Evolutionary conservation across 2,329 filamentous ascomycete species (phyloP).

Genomic region (Exserohilum turcica): DNA sequence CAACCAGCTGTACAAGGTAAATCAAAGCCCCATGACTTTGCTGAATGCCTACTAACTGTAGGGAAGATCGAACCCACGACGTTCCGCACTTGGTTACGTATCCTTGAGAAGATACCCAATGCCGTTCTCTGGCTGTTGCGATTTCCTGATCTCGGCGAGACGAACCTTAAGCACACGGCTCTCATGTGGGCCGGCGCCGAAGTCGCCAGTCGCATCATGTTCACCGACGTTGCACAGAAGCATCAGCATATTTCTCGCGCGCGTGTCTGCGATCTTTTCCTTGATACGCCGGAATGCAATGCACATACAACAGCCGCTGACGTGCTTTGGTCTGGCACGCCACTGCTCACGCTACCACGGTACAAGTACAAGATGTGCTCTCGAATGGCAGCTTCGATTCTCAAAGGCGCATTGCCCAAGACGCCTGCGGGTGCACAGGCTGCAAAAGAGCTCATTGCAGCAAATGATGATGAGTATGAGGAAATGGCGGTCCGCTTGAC

Average conservation of each 20-base stretch:
- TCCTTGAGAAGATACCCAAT: conserved; percentile 82
- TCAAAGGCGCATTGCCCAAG: conserved; percentile 84
- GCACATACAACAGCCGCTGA: conserved; percentile 97
- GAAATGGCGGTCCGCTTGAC: conserved; percentile 54
- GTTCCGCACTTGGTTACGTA: conserved; percentile 93
- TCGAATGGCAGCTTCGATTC: conserved; percentile 93
- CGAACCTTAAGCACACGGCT: conserved; percentile 80
- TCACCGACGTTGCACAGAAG: conserved; percentile 96
- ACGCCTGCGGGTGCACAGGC: conserved; percentile 68
- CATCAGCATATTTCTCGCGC: conserved; percentile 91
- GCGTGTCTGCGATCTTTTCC: conserved; percentile 88
- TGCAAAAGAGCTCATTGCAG: conserved; percentile 76
- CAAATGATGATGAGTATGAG: conserved; percentile 83
- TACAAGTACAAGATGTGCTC: conserved; percentile 99
- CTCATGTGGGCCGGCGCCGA: conserved; percentile 80
- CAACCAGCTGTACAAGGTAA: conserved; percentile 97
- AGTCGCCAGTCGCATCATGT: conserved; percentile 85
- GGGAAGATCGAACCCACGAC: conserved; percentile 91
- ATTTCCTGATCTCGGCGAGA: conserved; percentile 91
- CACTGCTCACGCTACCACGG: conserved; percentile 83
- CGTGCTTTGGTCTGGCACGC: conserved; percentile 94
- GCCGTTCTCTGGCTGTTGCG: conserved; percentile 94
- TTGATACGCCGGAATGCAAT: conserved; percentile 98
- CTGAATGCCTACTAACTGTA: conserved; percentile 18
- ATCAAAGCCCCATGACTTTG: conserved; percentile 19